Evolutionary conservation across 1,139 yeast genomes (phyloP).

Genomic region (Taphrina deformans): DNA sequence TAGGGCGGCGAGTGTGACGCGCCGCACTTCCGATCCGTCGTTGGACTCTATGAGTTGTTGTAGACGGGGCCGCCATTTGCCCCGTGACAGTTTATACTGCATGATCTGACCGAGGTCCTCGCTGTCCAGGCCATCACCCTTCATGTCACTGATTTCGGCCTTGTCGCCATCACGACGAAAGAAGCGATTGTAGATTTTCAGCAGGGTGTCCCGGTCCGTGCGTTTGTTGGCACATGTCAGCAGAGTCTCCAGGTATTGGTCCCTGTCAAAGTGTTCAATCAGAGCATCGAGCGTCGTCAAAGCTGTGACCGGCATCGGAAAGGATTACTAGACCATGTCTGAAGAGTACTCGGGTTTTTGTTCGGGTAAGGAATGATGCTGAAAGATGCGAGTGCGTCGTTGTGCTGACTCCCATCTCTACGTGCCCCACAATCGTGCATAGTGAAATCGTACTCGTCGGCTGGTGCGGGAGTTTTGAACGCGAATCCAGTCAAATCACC

Average conservation of each 20-base stretch:
- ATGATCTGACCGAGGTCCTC: neutral
- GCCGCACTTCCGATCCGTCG: neutral
- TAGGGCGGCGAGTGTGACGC: neutral
- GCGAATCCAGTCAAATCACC: neutral
- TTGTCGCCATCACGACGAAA: neutral
- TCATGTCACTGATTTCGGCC: neutral
- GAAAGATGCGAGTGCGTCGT: no score
- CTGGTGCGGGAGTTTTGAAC: neutral
- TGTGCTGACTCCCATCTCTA: neutral
- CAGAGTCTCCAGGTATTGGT: neutral
- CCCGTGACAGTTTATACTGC: slow-evolving; percentile 8
- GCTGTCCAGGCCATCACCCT: neutral
- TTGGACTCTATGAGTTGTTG: slow-evolving; percentile 7
- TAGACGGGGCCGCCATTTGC: slow-evolving; percentile 16
- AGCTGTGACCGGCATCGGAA: neutral
- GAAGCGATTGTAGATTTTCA: neutral
- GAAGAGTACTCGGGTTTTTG: no score
- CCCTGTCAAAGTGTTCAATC: neutral
- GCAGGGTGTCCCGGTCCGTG: neutral
- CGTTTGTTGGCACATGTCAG: neutral
- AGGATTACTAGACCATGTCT: no score
- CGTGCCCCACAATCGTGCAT: neutral
- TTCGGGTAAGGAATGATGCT: no score
- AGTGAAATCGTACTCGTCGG: neutral
- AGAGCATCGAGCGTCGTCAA: neutral